A percentile compares a stretch with the other conserved stretches of the same genome.
Conservation (phyloP, 768 basidiomycete genomes). For the Lactarius evosmus region DNA sequence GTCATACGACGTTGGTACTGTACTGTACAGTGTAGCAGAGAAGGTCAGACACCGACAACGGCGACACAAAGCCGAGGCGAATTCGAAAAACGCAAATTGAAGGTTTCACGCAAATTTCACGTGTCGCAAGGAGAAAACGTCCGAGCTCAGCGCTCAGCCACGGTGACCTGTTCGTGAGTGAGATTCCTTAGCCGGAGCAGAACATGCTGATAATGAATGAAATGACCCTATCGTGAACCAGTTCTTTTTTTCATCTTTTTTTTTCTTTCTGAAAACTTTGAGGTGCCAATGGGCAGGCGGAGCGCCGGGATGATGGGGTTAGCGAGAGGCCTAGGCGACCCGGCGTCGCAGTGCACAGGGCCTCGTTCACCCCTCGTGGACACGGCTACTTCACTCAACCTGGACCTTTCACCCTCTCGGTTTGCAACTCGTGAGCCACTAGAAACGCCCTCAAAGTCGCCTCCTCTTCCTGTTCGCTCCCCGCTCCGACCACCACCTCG, state of each 20-base stretch:
- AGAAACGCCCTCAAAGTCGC: conserved; percentile 22
- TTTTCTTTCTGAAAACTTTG: neutral
- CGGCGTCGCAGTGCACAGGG: conserved; percentile 20
- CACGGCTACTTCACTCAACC: conserved; percentile 22
- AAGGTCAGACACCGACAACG: neutral
- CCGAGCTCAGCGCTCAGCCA: neutral
- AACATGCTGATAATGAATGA: neutral
- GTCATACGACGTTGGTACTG: no score
- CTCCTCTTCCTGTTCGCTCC: conserved; percentile 34
- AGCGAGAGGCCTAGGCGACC: conserved; percentile 16
- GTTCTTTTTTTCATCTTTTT: neutral
- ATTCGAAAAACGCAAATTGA: no score
- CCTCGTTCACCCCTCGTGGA: conserved; percentile 39
- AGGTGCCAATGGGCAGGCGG: conserved; percentile 9
- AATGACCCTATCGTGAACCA: neutral
- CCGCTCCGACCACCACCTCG: conserved; percentile 32
- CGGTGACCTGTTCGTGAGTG: neutral
- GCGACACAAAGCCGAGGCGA: neutral
- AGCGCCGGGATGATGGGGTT: conserved; percentile 13
- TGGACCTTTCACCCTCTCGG: conserved; percentile 27
- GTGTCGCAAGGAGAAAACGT: neutral
- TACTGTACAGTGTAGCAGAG: no score
- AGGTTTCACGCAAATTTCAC: neutral
- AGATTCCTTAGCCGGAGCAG: neutral
- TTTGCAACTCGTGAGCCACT: conserved; percentile 18